These are phyloP conservation scores for Anthostomella pinea DNA, from an alignment of 2,329 filamentous ascomycete species.

Conservation along the genomic window DNA sequence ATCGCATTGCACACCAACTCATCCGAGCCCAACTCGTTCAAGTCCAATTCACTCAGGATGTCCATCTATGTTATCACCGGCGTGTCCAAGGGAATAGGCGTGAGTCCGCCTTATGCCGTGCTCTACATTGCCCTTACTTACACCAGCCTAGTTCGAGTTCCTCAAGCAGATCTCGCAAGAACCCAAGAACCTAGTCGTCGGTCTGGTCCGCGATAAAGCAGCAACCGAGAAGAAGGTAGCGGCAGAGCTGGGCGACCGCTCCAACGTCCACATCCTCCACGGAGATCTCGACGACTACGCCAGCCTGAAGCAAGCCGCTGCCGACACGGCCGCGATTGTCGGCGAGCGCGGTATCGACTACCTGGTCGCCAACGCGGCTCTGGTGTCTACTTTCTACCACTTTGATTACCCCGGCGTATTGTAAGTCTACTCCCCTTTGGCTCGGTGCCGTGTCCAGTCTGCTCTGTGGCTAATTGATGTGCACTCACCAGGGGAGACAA, in stretches of 20 bases:
- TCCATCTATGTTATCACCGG: constrained; percentile 14
- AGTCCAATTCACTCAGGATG: too few relatives aligned
- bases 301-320: constrained; percentile 33
- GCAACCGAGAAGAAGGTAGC: constrained; percentile 40
- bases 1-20: too few relatives aligned
- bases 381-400: too few relatives aligned
- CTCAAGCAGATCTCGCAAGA: constrained; percentile 41
- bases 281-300: constrained; percentile 41
- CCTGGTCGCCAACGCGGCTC: constrained; percentile 52
- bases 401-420: too few relatives aligned
- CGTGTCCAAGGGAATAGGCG: constrained; percentile 11
- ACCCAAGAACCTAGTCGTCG: constrained; percentile 41
- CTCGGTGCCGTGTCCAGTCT: too few relatives aligned
- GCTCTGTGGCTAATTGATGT: too few relatives aligned
- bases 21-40: too few relatives aligned
- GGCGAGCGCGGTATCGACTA: constrained; percentile 43
- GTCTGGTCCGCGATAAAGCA: constrained; percentile 45
- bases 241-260: constrained; percentile 33
- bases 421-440: too few relatives aligned
- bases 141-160: constrained; percentile 43
- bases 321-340: constrained; percentile 26
- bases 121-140: constrained; percentile 5
- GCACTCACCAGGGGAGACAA: too few relatives aligned
- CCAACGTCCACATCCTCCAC: constrained; percentile 44
- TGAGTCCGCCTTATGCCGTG: constrained; percentile 4